These are phyloP conservation scores for Alloteropsis semialata DNA, from an alignment of 176 grass and related monocot genomes.

Conservation along the genomic window DNA sequence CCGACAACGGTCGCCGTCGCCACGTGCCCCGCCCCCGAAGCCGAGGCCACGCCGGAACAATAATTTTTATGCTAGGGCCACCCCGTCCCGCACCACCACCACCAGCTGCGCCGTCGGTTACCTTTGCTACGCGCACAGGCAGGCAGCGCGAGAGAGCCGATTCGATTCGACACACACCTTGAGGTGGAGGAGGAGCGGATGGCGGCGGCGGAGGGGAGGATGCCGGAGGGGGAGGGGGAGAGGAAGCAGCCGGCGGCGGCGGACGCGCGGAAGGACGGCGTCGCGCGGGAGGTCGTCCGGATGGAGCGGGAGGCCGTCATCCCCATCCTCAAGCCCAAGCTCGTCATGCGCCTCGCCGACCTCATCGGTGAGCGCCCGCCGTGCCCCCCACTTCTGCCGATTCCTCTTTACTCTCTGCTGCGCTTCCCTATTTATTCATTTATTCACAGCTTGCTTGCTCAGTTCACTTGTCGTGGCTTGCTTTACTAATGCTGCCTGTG, in stretches of 20 bases:
- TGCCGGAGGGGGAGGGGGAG: neutral
- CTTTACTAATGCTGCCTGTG: neutral
- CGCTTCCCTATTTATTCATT: neutral
- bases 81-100: neutral
- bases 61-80: conserved; percentile 31
- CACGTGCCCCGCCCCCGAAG: neutral
- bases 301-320: conserved; percentile 82
- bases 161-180: neutral
- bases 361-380: conserved; percentile 55
- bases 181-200: neutral
- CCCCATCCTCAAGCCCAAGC: conserved; percentile 75
- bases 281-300: conserved; percentile 58
- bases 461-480: too few species aligned
- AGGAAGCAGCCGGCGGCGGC: neutral
- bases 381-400: neutral
- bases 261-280: conserved; percentile 39
- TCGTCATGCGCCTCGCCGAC: conserved; percentile 70
- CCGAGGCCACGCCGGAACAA: neutral
- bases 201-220: neutral
- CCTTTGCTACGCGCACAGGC: neutral
- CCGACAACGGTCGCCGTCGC: conserved; percentile 4
- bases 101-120: neutral
- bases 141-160: too few species aligned
- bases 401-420: neutral
- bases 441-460: neutral